Evolutionary conservation across 2,329 filamentous ascomycete species (phyloP).

Genomic region (Penicillium sp.): DNA sequence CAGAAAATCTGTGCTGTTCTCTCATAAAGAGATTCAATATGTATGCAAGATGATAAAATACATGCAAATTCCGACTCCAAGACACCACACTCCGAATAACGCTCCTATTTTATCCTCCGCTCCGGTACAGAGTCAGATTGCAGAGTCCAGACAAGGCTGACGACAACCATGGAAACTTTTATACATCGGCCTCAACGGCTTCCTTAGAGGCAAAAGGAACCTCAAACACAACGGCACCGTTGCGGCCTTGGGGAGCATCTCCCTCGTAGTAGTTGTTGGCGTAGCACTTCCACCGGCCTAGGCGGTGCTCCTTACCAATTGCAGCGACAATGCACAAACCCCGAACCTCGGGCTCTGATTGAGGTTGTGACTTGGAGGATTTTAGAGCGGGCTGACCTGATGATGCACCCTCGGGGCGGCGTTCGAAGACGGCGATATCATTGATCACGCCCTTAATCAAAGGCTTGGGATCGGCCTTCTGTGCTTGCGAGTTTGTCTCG

Average conservation of each 20-base stretch:
- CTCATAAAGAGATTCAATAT: neutral
- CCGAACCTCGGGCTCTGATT: slow-evolving; percentile 43
- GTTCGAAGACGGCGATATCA: slow-evolving; percentile 81
- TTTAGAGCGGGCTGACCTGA: slow-evolving; percentile 18
- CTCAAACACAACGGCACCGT: slow-evolving; percentile 86
- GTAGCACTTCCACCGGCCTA: slow-evolving; percentile 73
- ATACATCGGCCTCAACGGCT: slow-evolving; percentile 20
- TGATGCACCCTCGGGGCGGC: slow-evolving; percentile 51
- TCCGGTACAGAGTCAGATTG: neutral
- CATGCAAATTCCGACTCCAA: slow-evolving; percentile 22
- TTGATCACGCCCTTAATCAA: slow-evolving; percentile 77
- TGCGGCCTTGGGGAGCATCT: slow-evolving; percentile 56
- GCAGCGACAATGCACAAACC: slow-evolving; percentile 84
- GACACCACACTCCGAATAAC: slow-evolving; percentile 21
- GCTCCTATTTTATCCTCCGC: slow-evolving; percentile 13
- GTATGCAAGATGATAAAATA: slow-evolving; percentile 18
- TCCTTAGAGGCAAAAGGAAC: slow-evolving; percentile 52
- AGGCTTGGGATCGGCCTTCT: slow-evolving; percentile 27
- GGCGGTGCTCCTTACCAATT: slow-evolving; percentile 78
- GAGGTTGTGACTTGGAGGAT: slow-evolving; percentile 22
- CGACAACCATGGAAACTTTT: slow-evolving; percentile 8
- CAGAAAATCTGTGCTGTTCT: neutral
- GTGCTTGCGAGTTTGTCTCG: slow-evolving; percentile 18
- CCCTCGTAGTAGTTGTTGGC: slow-evolving; percentile 39
- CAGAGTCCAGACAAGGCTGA: neutral